phyloP scores from a whole-genome alignment of 805 yeast species.

The Priceomyces haplophilus region DNA sequence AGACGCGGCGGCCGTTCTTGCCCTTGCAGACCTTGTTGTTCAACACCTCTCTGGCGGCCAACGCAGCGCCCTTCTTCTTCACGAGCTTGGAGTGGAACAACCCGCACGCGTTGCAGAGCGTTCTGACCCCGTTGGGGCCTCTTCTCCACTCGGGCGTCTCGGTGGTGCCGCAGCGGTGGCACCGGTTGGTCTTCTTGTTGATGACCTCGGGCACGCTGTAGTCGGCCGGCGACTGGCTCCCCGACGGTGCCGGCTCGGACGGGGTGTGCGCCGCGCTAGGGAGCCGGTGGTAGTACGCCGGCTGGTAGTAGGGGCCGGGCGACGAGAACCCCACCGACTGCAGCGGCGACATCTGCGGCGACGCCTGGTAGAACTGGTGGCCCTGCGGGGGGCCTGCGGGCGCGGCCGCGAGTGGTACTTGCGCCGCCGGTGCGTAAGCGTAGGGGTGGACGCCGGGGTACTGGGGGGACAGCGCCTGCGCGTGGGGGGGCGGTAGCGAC shows the following conservation, averaged over 20 bases:
- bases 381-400: constrained; percentile 6
- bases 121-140: constrained; percentile 45
- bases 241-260: neutral
- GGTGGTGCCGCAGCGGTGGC: constrained; percentile 45
- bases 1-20: constrained; percentile 41
- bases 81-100: constrained; percentile 44
- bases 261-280: constrained; percentile 5
- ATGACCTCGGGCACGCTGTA: constrained; percentile 31
- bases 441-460: neutral
- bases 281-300: neutral
- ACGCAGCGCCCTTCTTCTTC: constrained; percentile 53
- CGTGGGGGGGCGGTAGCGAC: constrained; percentile 13
- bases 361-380: constrained; percentile 3
- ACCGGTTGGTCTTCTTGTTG: constrained; percentile 32
- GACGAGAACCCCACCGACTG: neutral
- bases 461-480: neutral
- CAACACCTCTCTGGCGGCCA: constrained; percentile 47
- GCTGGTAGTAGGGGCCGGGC: neutral
- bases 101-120: constrained; percentile 44
- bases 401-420: constrained; percentile 2
- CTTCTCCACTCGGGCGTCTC: constrained; percentile 47
- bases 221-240: constrained; percentile 6
- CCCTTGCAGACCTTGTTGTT: constrained; percentile 43
- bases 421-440: neutral
- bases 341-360: constrained; percentile 1